phyloP scores from a whole-genome alignment of 2,329 filamentous ascomycete species.

The Fusarium humuli region DNA sequence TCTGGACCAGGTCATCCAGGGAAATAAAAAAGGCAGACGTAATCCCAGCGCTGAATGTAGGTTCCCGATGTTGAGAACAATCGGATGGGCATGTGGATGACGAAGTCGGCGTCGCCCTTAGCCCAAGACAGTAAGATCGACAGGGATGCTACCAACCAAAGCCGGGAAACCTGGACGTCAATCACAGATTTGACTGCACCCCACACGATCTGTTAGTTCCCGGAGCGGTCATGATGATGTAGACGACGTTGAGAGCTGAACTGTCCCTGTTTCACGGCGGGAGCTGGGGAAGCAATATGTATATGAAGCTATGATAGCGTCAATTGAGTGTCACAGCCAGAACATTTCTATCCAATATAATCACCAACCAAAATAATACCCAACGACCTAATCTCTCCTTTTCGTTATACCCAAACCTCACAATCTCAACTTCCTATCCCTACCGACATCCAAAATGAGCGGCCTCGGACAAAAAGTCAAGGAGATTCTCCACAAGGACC shows the following conservation, averaged over 20 bases:
- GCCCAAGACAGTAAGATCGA: constrained; percentile 19
- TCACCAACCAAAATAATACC: not conserved
- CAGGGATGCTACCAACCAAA: constrained; percentile 16
- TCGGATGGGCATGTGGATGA: constrained; percentile 22
- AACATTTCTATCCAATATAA: not conserved
- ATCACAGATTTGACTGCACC: constrained; percentile 18
- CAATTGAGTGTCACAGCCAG: not conserved
- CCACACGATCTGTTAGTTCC: constrained; percentile 28
- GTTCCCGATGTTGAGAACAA: not conserved
- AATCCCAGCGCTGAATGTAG: constrained; percentile 15
- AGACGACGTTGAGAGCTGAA: constrained; percentile 14
- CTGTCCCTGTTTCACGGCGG: constrained; percentile 7
- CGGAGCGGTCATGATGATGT: constrained; percentile 35
- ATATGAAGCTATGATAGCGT: constrained; percentile 22
- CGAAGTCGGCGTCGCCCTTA: constrained; percentile 26
- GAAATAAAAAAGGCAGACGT: constrained; percentile 8
- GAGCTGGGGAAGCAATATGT: not conserved
- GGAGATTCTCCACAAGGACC: constrained; percentile 11
- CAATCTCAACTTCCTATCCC: not conserved
- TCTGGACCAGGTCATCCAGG: not conserved
- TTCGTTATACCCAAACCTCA: not conserved
- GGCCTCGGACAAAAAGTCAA: constrained; percentile 31
- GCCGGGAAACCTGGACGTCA: constrained; percentile 13
- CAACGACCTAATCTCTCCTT: not conserved
- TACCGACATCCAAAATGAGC: constrained; percentile 12